phyloP scores from a whole-genome alignment of 2,329 filamentous ascomycete species.

The Phialocephala sp. region DNA sequence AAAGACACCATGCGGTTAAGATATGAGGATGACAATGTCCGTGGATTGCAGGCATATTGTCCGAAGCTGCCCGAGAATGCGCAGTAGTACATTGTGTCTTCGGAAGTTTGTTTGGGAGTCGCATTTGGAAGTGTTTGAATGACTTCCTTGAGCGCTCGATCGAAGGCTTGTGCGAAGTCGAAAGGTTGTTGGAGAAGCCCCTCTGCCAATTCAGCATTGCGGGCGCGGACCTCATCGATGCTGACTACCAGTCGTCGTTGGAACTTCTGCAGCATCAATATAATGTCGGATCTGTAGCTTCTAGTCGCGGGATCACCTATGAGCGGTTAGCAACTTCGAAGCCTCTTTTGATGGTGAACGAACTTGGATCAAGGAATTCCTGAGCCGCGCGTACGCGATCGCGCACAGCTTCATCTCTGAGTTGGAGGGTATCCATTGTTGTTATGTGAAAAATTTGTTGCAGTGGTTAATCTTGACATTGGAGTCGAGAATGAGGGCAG shows the following conservation, averaged over 20 bases:
- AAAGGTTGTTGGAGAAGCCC: slow-evolving; percentile 85
- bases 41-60: slow-evolving; percentile 90
- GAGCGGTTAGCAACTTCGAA: slow-evolving; percentile 38
- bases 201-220: slow-evolving; percentile 80
- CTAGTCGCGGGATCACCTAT: slow-evolving; percentile 41
- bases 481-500: not conserved
- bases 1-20: slow-evolving; percentile 97
- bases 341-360: slow-evolving; percentile 43
- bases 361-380: slow-evolving; percentile 94
- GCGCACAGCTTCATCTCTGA: slow-evolving; percentile 83
- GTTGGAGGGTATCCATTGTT: slow-evolving; percentile 70
- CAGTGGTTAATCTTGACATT: not conserved
- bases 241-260: slow-evolving; percentile 71
- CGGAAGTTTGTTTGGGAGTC: slow-evolving; percentile 74
- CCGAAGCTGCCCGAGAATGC: slow-evolving; percentile 98
- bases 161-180: slow-evolving; percentile 86
- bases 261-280: slow-evolving; percentile 74
- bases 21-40: slow-evolving; percentile 86
- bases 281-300: slow-evolving; percentile 90
- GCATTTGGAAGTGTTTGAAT: slow-evolving; percentile 80
- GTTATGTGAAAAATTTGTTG: not conserved
- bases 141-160: slow-evolving; percentile 87
- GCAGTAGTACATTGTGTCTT: slow-evolving; percentile 90
- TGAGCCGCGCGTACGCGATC: slow-evolving; percentile 86
- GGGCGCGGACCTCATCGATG: slow-evolving; percentile 89